These are phyloP conservation scores for Camellia sinensis DNA, from an alignment of 148 eudicot species.

Conservation along the genomic window DNA sequence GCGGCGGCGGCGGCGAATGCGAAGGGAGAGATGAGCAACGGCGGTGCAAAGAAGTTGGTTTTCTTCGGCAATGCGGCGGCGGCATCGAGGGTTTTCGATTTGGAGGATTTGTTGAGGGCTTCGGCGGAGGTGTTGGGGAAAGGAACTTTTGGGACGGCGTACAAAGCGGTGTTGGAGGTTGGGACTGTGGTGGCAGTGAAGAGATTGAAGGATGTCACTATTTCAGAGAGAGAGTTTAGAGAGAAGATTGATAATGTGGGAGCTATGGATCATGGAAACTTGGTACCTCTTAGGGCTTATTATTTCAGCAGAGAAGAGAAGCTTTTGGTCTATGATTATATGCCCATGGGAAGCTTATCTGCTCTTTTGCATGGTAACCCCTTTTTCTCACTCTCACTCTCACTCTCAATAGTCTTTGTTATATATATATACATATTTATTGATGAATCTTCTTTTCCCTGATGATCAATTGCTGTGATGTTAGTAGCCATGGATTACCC, in stretches of 20 bases:
- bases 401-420: background rate
- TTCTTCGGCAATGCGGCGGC: constrained; percentile 52
- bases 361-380: constrained; percentile 74
- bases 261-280: constrained; percentile 68
- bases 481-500: background rate
- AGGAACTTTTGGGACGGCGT: constrained; percentile 90
- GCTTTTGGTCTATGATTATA: constrained; percentile 83
- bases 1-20: constrained; percentile 37
- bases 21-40: constrained; percentile 24
- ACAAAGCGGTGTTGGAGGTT: constrained; percentile 75
- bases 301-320: constrained; percentile 79
- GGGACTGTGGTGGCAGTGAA: constrained; percentile 79
- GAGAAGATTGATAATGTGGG: constrained; percentile 78
- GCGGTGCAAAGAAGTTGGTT: constrained; percentile 53
- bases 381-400: background rate
- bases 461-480: constrained; percentile 1
- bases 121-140: constrained; percentile 93
- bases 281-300: constrained; percentile 87
- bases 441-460: background rate
- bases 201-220: constrained; percentile 76
- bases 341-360: constrained; percentile 88
- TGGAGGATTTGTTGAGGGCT: constrained; percentile 81
- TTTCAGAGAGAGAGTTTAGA: constrained; percentile 60
- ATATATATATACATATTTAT: background rate
- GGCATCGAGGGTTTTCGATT: constrained; percentile 47